Base-by-base conservation (phyloP, 1,284 basidiomycete species). In the Heterobasidion parviporum region DNA sequence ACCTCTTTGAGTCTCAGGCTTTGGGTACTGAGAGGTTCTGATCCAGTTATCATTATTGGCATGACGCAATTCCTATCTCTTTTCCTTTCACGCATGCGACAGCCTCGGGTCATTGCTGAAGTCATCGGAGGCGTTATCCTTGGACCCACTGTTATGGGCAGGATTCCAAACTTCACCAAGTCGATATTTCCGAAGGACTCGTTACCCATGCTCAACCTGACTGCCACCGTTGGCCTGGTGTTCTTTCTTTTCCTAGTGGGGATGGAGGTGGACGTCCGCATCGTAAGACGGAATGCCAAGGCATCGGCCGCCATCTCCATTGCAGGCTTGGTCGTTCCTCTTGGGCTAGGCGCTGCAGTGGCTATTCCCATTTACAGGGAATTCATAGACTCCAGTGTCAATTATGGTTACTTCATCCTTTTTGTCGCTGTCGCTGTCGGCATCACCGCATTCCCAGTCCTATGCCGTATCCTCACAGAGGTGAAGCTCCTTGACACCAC, bases 191-290 rank as follows among this genome's bases (percentile, higher is more conserved):
- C 94, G 0, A n/a, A 69, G 0, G 69, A 64, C 0, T 89, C 87
- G 5, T 72, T 95, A 56, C 78, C 87, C 8, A 75, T 87, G 60
- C 83, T 98, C 54, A 87, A 80, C 56, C 81, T 98, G 35, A 90
- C 94, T 10, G 83, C 88, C 20, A 94, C 85, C 56, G 84, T 98
- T 58, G 96, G 96, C 53, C 81, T 98, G 18, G 83, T 96, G 61
- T 77, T 97, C 41, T 95, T 93, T 73, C 80, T 96, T 10, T 95
- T 95, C 74, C 76, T 95, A 54, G 83, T 98, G 46, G 96, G 93
- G 12, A 78, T 98, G 50, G 88, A 89, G 73, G 86, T 96, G 56
- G 95, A 98, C 65, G 77, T 84, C 15, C 76, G 81, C 5, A 67
- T 85, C 54, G 73, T 86, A 63, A 77, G 71, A 61, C 68, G 72